A percentile compares a stretch with the other conserved stretches of the same genome.
phyloP scores from a whole-genome alignment of 2,329 filamentous ascomycete genomes.

The Ilyonectria robusta region DNA sequence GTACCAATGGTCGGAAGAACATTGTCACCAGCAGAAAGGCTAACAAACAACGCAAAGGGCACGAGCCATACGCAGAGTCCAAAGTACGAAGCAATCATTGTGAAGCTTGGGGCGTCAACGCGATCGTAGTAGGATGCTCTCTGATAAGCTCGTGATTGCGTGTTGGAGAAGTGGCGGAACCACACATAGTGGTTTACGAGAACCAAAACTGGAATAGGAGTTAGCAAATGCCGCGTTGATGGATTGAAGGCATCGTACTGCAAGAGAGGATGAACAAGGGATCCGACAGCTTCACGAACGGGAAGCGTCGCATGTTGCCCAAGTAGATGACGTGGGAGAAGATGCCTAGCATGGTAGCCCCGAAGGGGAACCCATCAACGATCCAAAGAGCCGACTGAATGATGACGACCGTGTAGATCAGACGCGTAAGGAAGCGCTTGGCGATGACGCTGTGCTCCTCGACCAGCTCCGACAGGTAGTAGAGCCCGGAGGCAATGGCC shows the following conservation, averaged over 20 bases:
- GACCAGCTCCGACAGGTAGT: conserved; percentile 97
- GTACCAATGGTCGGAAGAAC: conserved; percentile 93
- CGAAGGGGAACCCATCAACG: conserved; percentile 88
- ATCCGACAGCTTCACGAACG: conserved; percentile 87
- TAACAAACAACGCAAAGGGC: conserved; percentile 95
- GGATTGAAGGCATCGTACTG: conserved; percentile 64
- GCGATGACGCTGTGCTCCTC: conserved; percentile 97
- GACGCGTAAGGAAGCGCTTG: conserved; percentile 84
- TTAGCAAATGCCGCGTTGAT: conserved; percentile 23
- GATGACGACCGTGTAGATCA: conserved; percentile 87
- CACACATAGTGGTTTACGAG: conserved; percentile 93
- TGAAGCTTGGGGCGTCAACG: conserved; percentile 82
- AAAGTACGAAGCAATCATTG: conserved; percentile 96
- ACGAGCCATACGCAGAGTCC: conserved; percentile 97
- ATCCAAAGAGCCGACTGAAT: conserved; percentile 82
- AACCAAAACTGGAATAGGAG: conserved; percentile 76
- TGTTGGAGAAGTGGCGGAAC: conserved; percentile 90
- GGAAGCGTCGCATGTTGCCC: conserved; percentile 83
- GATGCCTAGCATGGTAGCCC: conserved; percentile 81
- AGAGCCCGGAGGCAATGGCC: conserved; percentile 96
- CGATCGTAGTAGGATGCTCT: conserved; percentile 75
- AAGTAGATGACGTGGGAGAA: conserved; percentile 87
- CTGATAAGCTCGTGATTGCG: conserved; percentile 70
- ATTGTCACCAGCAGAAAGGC: conserved; percentile 93
- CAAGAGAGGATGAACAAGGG: conserved; percentile 90